Base-by-base conservation (phyloP, 1,284 basidiomycete genomes). In the Sanguinoderma infundibulare region DNA sequence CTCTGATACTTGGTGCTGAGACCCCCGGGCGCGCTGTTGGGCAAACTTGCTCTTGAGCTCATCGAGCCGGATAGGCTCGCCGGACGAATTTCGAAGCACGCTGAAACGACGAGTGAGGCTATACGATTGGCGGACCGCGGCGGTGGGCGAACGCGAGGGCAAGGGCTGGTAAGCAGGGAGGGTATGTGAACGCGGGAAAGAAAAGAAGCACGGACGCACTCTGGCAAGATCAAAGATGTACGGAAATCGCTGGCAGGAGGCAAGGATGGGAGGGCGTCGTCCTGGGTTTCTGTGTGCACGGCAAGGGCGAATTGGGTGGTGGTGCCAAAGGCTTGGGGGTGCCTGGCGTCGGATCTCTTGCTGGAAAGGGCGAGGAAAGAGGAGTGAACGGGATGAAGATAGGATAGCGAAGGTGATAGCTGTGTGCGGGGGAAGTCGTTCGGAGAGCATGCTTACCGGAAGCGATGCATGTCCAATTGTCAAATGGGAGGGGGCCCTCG, bases 71-170 rank as follows among this genome's bases (percentile, higher is more conserved):
- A 89, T 77, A 54, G 87, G 84, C 64, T 86, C 83, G 53, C 88
- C 89, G 24, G 87, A 79, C 7, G 86, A 78, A 55, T 85, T 83
- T 58, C 89, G 87, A 46, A 94, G 83, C 55, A 94, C 79, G 46
- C 90, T 90, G 75, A 94, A 94, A 28, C 90, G 87, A 60, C 88
- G 89, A 55, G 89, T 83, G 61, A 94, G 85, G 72, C 92, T 94
- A 72, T 69, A 73, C 63, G 65, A 73, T 67, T 66, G 56, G 39
- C 71, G 61, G 66, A 71, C 67, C 55, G 53, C 40, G 20, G 46
- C 50, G 49, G 44, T 30, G 32, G 14, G 53, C 17, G 28, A 28
- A 39, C 20, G 38, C 38, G 53, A 35, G 26, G 40, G n/a, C 57
- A 51, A n/a, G n/a, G n/a, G n/a, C n/a, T n/a, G n/a, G 53, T 66